phyloP scores from a whole-genome alignment of 495 filamentous ascomycete genomes.

The Xylaria intraflava region DNA sequence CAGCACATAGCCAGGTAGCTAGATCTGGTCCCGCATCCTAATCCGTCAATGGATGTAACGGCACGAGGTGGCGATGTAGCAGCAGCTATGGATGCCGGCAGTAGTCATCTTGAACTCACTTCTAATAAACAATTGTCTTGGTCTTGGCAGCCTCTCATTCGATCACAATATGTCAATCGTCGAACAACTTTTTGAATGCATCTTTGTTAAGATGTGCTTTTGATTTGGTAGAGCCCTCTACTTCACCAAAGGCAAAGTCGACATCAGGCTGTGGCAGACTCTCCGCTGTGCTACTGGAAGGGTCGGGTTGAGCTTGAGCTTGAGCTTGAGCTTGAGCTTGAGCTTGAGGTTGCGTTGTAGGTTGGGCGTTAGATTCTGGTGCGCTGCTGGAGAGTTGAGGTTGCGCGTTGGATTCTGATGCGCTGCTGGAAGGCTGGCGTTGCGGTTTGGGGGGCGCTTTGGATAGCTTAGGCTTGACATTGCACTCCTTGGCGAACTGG shows the following conservation, averaged over 20 bases:
- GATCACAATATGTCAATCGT: background rate
- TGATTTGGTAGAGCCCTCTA: background rate
- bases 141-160: background rate
- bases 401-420: background rate
- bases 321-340: too few species aligned
- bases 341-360: too few species aligned
- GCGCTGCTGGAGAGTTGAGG: background rate
- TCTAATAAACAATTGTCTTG: background rate
- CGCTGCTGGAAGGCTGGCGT: background rate
- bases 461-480: background rate
- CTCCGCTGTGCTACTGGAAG: background rate
- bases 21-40: too few species aligned
- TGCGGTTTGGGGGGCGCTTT: too few species aligned
- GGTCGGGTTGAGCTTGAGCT: too few species aligned
- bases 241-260: background rate
- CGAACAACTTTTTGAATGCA: background rate
- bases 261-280: background rate
- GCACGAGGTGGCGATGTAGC: too few species aligned
- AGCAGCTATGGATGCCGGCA: background rate
- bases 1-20: background rate
- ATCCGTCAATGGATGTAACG: background rate
- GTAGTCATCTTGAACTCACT: background rate
- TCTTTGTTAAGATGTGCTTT: background rate
- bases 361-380: too few species aligned
- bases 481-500: slow-evolving; percentile 18